Base-by-base conservation (phyloP, 768 basidiomycete genomes). In the Suillus spraguei region DNA sequence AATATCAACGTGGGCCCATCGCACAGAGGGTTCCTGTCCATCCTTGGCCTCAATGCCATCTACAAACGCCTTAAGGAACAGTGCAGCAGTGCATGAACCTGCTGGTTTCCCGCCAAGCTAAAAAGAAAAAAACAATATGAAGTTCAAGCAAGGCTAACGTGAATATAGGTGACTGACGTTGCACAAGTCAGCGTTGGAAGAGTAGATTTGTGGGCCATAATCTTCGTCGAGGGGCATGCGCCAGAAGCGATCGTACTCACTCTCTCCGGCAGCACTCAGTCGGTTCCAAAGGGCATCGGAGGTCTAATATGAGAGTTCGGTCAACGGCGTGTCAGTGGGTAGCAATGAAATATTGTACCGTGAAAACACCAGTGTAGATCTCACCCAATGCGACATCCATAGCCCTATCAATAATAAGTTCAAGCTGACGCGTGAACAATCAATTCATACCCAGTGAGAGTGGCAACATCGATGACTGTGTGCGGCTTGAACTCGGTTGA, bases 1-100 rank as follows among this genome's bases (percentile, higher is more conserved):
- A 63, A 94, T 94, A 69, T 96, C 94, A 49, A 95, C 76, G 74
- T 95, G 94, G 1, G 94, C 94, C 92, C 94, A 96, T 65, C 86
- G 85, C 67, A 93, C 76, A 14, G 77, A 73, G 6, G 85, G 80
- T 35, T 80, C 81, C 62, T 81, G 69, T 50, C 85, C 87, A 14
- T 85, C 82, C 69, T 84, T 82, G 2, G 82, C 78, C 70, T 92
- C 89, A 62, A 88, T 85, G 4, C 91, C 92, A 32, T 90, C 83
- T 2, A 90, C 90, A 67, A 94, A 94, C 3, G 87, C 82, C 77
- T 92, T 92, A 62, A 96, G 80, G 87, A 96, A 96, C 22, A 94
- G 78, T 3, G 94, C 93, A 2, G 94, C 94, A 1, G 94, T 95
- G 76, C 85, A 87, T 60, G 85, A 80, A 41, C 92, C 94, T 10